Evolutionary conservation across 179 eudicot species (phyloP).

Genomic region (Nepenthes alata): DNA sequence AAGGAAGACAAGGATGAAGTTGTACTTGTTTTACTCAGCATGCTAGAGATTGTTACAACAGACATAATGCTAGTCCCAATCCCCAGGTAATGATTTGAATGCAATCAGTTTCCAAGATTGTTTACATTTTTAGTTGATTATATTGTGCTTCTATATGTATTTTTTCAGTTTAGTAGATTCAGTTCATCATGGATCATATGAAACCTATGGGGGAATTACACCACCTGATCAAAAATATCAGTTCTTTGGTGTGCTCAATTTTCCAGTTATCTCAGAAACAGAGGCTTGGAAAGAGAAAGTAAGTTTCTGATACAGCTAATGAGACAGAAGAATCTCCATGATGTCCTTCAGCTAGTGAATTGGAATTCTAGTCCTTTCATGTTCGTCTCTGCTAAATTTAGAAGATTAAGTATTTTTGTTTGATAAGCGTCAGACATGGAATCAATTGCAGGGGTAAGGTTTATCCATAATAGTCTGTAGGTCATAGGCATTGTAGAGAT

Average conservation of each 20-base stretch:
- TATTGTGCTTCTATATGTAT: slow-evolving; percentile 6
- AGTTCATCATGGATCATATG: slow-evolving; percentile 33
- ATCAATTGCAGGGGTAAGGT: no score
- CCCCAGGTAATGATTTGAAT: slow-evolving; percentile 21
- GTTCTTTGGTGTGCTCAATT: slow-evolving; percentile 48
- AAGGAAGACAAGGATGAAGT: slow-evolving; percentile 48
- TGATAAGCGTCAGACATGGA: no score
- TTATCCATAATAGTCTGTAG: no score
- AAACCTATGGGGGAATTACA: slow-evolving; percentile 34
- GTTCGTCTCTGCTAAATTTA: no score
- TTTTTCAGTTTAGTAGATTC: slow-evolving; percentile 36
- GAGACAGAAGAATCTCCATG: background rate
- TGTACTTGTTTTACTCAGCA: slow-evolving; percentile 46
- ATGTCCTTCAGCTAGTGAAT: background rate
- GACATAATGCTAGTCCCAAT: slow-evolving; percentile 42
- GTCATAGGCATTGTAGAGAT: no score
- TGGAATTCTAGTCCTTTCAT: no score
- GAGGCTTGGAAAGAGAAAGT: slow-evolving; percentile 70
- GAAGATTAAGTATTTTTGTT: no score
- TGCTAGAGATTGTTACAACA: slow-evolving; percentile 53
- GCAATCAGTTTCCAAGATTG: background rate
- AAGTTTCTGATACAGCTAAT: slow-evolving; percentile 6
- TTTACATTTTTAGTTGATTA: background rate
- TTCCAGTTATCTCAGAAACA: slow-evolving; percentile 39
- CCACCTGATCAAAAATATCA: slow-evolving; percentile 52